A percentile compares a stretch with the other conserved stretches of the same genome.
Conservation (phyloP, 1,284 basidiomycete species). For the Pterula multifida region DNA sequence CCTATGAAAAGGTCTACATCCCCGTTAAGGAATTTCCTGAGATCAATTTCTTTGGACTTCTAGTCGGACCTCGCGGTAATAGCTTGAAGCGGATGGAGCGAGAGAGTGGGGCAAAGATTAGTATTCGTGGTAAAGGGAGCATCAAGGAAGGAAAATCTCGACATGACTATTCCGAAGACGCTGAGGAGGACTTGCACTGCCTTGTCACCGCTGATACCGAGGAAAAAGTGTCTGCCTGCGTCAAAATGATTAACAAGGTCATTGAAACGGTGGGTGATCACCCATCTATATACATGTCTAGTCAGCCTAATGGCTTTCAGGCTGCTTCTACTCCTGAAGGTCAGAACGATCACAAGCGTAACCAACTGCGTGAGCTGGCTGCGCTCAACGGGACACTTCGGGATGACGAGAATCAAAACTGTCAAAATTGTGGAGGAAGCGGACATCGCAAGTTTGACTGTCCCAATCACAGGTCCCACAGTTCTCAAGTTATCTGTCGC, state of each 20-base stretch:
- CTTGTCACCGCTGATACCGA: slow-evolving; percentile 90
- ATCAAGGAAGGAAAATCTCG: slow-evolving; percentile 98
- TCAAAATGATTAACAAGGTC: slow-evolving; percentile 92
- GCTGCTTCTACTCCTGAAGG: slow-evolving; percentile 98
- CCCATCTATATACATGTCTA: background rate
- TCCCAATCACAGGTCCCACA: slow-evolving; percentile 92
- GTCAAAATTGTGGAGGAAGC: slow-evolving; percentile 93
- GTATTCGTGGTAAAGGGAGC: slow-evolving; percentile 95
- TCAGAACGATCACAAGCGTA: slow-evolving; percentile 99
- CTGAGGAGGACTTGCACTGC: slow-evolving; percentile 98
- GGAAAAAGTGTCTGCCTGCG: slow-evolving; percentile 84
- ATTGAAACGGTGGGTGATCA: slow-evolving; percentile 86
- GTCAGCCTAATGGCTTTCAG: slow-evolving; percentile 25
- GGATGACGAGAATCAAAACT: slow-evolving; percentile 98
- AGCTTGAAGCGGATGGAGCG: slow-evolving; percentile 99
- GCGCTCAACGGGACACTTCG: slow-evolving; percentile 97
- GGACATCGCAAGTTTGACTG: slow-evolving; percentile 97
- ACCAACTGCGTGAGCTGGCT: slow-evolving; percentile 95
- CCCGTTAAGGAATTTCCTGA: slow-evolving; percentile 99
- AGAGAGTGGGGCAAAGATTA: slow-evolving; percentile 96
- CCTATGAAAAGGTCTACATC: slow-evolving; percentile 97
- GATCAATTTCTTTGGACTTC: slow-evolving; percentile 98
- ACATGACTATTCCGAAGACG: slow-evolving; percentile 88
- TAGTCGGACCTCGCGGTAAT: slow-evolving; percentile 97
- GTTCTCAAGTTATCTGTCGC: slow-evolving; percentile 95